Base-by-base conservation (phyloP, 2,329 filamentous ascomycete genomes). In the Hypoxylon sp. region DNA sequence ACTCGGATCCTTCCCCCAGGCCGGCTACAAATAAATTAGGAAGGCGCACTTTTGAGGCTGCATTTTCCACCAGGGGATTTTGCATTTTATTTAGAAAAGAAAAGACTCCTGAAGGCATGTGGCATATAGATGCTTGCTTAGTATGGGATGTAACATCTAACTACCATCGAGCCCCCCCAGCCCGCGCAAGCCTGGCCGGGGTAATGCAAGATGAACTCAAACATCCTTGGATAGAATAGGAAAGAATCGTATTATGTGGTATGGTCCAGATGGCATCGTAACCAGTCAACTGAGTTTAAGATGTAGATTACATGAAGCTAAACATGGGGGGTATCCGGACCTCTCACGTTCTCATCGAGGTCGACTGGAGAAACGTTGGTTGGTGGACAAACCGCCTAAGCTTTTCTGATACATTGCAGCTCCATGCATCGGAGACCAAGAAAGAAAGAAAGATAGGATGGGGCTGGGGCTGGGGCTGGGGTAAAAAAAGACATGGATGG, bases 401-500 rank as follows among this genome's bases (percentile, higher is more conserved):
- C 12, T 8, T 35, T 34, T 2, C 23, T 48, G 44, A n/a, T n/a
- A n/a, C 36, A 41, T 53, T 36, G 34, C 35, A 40, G 27, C 19
- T 29, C 30, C 38, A 45, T 55, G 42, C 52, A 49, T 36, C 27
- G 9, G 32, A 46, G 31, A 32, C 16, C 11, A 37, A n/a, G n/a
- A n/a, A n/a, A n/a, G n/a, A n/a, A n/a, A n/a, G n/a, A n/a, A n/a
- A n/a, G n/a, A n/a, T n/a, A n/a, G n/a, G n/a, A n/a, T n/a, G n/a
- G n/a, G n/a, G n/a, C n/a, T n/a, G 30, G 43, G 47, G 31, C 29
- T 32, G 26, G 16, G 30, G 42, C 43, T 49, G 34, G 47, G 44
- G 30, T 42, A 44, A n/a, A n/a, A n/a, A n/a, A n/a, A 55, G 29
- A 55, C 51, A 55, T 38, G 21, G n/a, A 27, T 7, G 12, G 21